Evolutionary conservation across 371 early-diverging fungal genomes (phyloP), one percentile per base, ranked within the genome.

Genomic region (Mucor irregularis): DNA sequence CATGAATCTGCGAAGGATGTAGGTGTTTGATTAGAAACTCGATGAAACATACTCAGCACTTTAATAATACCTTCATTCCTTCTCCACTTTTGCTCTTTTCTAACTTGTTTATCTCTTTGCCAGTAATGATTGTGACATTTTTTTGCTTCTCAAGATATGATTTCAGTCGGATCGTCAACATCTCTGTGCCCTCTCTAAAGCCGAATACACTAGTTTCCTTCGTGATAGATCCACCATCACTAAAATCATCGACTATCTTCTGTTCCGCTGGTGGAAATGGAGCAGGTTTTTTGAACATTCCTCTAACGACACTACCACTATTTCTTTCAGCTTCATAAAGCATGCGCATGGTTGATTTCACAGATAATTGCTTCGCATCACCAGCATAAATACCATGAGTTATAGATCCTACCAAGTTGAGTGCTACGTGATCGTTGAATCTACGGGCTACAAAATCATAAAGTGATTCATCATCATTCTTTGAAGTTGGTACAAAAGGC

Each of bases 351-450:
- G 88, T 83, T 4, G 93, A 86, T 25, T 84, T 73, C 0, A 92
- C 82, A 28, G 91, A 91, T 14, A 96, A 79, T 49, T 78, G 66
- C 31, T 75, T 82, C 2, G 79, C 77, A 62, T 96, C 91, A 0
- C 94, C 95, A 0, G 95, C 96, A 69, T 94, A 96, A 35, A 96
- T 93, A 1, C 97, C 97, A 58, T 93, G 95, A 31, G 93, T 82
- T 37, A 94, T 73, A 2, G 95, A 92, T 29, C 94, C 91, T 5
- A 94, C 83, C 49, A 97, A 38, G 35, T 62, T 48, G 24, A 40
- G 16, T 34, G 62, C 44, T 68, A 50, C 55, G 73, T 43, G 14
- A 79, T 81, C 30, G 19, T 87, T 85, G 56, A 95, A 90, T 19
- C 94, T 77, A 30, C 94, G 74, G 10, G 72, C 57, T 4, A 93